Evolutionary conservation across 2,329 filamentous ascomycete species (phyloP).

Genomic region (Cordyceps javanica): DNA sequence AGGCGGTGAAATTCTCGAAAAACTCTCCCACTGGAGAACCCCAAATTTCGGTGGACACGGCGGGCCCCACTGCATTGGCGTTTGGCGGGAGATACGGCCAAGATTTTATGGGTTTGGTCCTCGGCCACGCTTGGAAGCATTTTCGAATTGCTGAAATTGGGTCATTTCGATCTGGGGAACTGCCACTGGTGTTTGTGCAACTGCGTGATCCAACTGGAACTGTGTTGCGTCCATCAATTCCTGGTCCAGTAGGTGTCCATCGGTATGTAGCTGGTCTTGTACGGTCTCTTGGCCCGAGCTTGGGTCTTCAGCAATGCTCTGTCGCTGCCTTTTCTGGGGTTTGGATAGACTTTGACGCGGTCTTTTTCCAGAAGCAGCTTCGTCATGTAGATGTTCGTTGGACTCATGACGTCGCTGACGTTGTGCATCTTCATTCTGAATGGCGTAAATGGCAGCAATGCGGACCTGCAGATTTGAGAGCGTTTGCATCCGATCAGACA

Average conservation of each 20-base stretch:
- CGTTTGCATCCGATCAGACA: constrained; percentile 31
- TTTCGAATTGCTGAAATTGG: constrained; percentile 24
- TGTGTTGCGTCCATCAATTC: constrained; percentile 23
- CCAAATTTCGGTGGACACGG: neutral
- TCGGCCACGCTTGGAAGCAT: constrained; percentile 25
- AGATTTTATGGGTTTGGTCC: constrained; percentile 8
- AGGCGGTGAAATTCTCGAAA: constrained; percentile 22
- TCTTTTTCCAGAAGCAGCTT: constrained; percentile 30
- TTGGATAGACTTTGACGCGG: constrained; percentile 19
- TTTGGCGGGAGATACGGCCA: neutral
- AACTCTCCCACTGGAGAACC: neutral
- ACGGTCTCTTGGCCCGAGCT: neutral
- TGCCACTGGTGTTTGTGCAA: constrained; percentile 21
- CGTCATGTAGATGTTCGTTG: constrained; percentile 31
- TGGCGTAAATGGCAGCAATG: constrained; percentile 38
- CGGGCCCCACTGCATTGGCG: neutral
- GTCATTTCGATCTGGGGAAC: constrained; percentile 24
- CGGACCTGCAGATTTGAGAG: constrained; percentile 36
- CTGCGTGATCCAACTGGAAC: constrained; percentile 22
- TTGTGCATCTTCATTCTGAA: constrained; percentile 39
- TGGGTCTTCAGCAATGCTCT: neutral
- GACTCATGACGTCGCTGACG: constrained; percentile 32
- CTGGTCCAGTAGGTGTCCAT: neutral
- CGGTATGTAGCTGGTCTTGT: neutral
- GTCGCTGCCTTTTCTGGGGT: constrained; percentile 14